Evolutionary conservation across 129 eudicot species (phyloP).

Genomic region (Heracleum sosnowskyi): DNA sequence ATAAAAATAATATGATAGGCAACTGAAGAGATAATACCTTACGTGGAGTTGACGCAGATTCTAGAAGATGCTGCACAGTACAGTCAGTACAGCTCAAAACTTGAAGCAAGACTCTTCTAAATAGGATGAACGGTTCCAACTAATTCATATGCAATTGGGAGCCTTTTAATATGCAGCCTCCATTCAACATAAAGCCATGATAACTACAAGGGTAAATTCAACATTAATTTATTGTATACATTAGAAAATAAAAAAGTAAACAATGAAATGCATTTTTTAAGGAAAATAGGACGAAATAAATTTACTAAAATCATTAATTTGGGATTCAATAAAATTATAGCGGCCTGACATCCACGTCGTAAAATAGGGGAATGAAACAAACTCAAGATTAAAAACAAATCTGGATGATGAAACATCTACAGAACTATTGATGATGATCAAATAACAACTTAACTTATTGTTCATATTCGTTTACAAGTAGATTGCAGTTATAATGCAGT

Average conservation of each 20-base stretch:
- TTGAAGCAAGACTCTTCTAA: conserved; percentile 81
- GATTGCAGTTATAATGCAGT: not conserved
- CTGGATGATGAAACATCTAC: too few relatives aligned
- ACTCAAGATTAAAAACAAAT: not conserved
- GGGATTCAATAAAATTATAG: not conserved
- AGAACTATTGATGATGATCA: too few relatives aligned
- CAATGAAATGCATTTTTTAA: not conserved
- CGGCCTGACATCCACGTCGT: not conserved
- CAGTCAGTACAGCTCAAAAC: conserved; percentile 57
- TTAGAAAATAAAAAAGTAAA: not conserved
- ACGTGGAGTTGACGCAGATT: conserved; percentile 85
- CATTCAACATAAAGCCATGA: conserved; percentile 65
- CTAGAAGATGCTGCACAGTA: conserved; percentile 72
- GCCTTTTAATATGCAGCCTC: conserved; percentile 60
- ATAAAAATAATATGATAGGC: not conserved
- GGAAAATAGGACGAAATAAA: not conserved
- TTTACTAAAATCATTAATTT: not conserved
- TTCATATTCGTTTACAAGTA: not conserved
- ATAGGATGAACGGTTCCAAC: conserved; percentile 87
- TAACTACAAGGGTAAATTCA: conserved; percentile 38
- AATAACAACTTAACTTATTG: too few relatives aligned
- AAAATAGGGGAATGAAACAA: not conserved
- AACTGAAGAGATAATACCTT: conserved; percentile 42
- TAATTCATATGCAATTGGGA: conserved; percentile 85
- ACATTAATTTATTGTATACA: not conserved